Conservation (phyloP, 1,139 yeast species). For the Nakaseomyces glabratus region DNA sequence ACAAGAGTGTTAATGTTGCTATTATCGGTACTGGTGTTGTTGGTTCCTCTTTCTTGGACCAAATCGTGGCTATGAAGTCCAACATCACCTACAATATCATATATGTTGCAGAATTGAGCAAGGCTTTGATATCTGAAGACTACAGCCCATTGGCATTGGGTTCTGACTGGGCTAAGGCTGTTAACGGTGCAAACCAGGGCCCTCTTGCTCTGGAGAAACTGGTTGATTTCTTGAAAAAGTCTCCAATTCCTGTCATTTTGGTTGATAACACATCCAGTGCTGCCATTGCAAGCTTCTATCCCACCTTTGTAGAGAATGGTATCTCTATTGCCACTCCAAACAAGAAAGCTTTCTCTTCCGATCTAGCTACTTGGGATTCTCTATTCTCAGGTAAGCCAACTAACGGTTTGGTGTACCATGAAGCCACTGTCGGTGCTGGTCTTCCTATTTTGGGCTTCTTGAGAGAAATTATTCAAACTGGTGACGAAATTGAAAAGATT, state of each 20-base stretch:
- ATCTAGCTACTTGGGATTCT: constrained; percentile 62
- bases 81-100: constrained; percentile 64
- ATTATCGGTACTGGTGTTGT: constrained; percentile 75
- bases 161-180: constrained; percentile 43
- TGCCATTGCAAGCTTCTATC: constrained; percentile 65
- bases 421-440: constrained; percentile 99
- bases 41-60: constrained; percentile 82
- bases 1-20: constrained; percentile 37
- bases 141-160: constrained; percentile 59
- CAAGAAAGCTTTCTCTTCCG: constrained; percentile 93
- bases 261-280: constrained; percentile 92
- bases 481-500: constrained; percentile 80
- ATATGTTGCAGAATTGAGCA: constrained; percentile 64
- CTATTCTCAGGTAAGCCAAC: constrained; percentile 50
- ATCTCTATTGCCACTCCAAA: constrained; percentile 96
- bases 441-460: constrained; percentile 85
- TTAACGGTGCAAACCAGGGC: constrained; percentile 42
- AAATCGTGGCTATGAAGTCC: constrained; percentile 42
- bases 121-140: constrained; percentile 58
- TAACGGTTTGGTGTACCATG: constrained; percentile 81
- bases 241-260: constrained; percentile 68
- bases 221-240: constrained; percentile 50
- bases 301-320: constrained; percentile 62
- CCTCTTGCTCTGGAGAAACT: constrained; percentile 52
- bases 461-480: constrained; percentile 80